Evolutionary conservation across 768 basidiomycete species (phyloP).

Genomic region (Naematelia encephala): DNA sequence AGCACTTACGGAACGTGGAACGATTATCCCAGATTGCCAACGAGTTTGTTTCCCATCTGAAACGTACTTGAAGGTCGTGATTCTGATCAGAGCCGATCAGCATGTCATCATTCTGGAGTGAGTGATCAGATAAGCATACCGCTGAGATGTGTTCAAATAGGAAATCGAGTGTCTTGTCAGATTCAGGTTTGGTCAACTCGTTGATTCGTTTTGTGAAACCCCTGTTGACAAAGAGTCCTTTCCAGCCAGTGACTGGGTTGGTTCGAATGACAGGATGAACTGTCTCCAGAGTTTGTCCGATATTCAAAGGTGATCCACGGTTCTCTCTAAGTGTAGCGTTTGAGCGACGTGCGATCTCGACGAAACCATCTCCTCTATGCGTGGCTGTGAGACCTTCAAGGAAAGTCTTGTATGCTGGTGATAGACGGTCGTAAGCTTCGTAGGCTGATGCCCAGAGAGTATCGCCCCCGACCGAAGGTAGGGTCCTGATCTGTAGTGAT

Average conservation of each 20-base stretch:
- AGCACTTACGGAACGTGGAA: slow-evolving; percentile 49
- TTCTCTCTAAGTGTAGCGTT: slow-evolving; percentile 15
- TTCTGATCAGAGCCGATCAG: slow-evolving; percentile 48
- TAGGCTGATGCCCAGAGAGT: slow-evolving; percentile 55
- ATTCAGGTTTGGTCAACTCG: slow-evolving; percentile 59
- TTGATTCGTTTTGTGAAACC: slow-evolving; percentile 61
- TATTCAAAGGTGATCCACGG: slow-evolving; percentile 60
- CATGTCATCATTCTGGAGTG: too few relatives aligned
- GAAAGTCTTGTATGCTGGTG: slow-evolving; percentile 57
- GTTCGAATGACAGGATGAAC: slow-evolving; percentile 60
- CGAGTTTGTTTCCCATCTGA: slow-evolving; percentile 52
- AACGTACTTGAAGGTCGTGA: slow-evolving; percentile 59
- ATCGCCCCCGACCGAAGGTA: slow-evolving; percentile 49
- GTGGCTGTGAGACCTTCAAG: slow-evolving; percentile 62
- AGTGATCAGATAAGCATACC: slow-evolving; percentile 8
- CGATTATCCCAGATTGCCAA: slow-evolving; percentile 66
- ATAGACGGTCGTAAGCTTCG: slow-evolving; percentile 65
- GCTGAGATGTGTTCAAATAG: slow-evolving; percentile 57
- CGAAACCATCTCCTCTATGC: slow-evolving; percentile 52
- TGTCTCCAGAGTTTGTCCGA: slow-evolving; percentile 56
- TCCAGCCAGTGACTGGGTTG: slow-evolving; percentile 61
- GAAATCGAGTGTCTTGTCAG: slow-evolving; percentile 54
- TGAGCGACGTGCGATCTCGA: slow-evolving; percentile 36
- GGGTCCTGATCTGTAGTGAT: slow-evolving; percentile 43
- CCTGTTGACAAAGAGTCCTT: slow-evolving; percentile 60